A percentile compares a stretch with the other conserved stretches of the same genome.
These are phyloP conservation scores for Otatea glauca DNA, from an alignment of 176 grass and related monocot genomes.

Conservation along the genomic window DNA sequence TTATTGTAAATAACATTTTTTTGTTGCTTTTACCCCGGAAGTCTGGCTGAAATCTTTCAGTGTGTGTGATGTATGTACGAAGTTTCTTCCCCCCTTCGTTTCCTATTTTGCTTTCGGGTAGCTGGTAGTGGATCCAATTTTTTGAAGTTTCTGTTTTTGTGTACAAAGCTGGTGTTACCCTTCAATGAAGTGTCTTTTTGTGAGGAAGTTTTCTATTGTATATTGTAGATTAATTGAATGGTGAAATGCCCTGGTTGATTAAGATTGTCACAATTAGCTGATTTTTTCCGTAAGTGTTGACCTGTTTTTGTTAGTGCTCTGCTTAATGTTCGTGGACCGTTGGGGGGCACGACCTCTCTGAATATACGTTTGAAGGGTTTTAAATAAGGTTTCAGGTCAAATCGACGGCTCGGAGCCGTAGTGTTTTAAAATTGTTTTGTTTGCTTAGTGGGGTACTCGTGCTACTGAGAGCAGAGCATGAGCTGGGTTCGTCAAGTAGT, in stretches of 20 bases:
- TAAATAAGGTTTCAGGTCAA: neutral
- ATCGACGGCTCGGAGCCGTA: neutral
- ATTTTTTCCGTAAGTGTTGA: neutral
- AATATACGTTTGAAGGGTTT: neutral
- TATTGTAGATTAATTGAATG: constrained; percentile 14
- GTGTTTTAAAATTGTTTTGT: neutral
- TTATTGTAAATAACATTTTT: constrained; percentile 36
- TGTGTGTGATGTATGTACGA: neutral
- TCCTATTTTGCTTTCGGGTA: constrained; percentile 1
- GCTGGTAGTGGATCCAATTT: neutral
- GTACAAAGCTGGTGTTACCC: constrained; percentile 41
- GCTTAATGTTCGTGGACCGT: neutral
- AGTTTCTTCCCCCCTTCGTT: neutral
- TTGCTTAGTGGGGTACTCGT: no score
- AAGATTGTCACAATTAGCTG: neutral
- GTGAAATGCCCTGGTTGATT: neutral
- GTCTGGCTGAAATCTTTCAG: neutral
- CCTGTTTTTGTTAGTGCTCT: neutral
- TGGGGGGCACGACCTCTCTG: neutral
- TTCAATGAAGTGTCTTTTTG: neutral
- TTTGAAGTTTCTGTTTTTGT: constrained; percentile 15
- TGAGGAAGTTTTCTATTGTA: constrained; percentile 12
- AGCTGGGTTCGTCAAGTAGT: no score
- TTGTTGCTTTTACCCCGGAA: neutral
- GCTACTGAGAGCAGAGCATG: no score